Evolutionary conservation across 495 filamentous ascomycete genomes (phyloP).

Genomic region (Aspergillus baeticus): DNA sequence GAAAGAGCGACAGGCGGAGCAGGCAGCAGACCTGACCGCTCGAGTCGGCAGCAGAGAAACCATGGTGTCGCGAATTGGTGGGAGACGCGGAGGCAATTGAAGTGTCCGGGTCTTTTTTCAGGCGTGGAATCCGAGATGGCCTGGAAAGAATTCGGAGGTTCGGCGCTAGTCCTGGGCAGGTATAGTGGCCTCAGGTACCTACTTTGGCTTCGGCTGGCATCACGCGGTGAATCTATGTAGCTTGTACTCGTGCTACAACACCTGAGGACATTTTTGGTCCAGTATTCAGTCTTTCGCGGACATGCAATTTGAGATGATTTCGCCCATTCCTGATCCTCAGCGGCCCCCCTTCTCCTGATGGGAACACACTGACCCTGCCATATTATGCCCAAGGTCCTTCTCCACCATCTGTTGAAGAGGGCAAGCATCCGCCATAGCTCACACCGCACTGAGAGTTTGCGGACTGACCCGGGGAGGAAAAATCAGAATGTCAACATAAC

Average conservation of each 20-base stretch:
- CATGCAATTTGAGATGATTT: neutral
- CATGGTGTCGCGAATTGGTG: constrained; percentile 31
- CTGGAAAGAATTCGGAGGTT: constrained; percentile 28
- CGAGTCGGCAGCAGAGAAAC: constrained; percentile 37
- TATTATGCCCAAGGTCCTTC: neutral
- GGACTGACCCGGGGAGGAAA: neutral
- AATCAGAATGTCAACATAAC: neutral
- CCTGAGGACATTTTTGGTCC: neutral
- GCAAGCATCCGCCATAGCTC: neutral
- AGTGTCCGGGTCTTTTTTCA: constrained; percentile 29
- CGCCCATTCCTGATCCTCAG: neutral
- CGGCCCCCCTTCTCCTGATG: neutral
- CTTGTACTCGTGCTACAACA: constrained; percentile 8
- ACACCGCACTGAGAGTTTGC: constrained; percentile 15
- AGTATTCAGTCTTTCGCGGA: neutral
- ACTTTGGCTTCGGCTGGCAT: neutral
- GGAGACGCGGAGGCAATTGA: constrained; percentile 29
- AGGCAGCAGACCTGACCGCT: constrained; percentile 35
- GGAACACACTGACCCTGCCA: neutral
- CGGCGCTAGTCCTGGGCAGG: constrained; percentile 20
- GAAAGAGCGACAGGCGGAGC: constrained; percentile 32
- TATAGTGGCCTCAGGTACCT: constrained; percentile 11
- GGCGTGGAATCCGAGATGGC: constrained; percentile 20
- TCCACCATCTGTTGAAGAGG: neutral
- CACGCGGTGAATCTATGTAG: constrained; percentile 2